Base-by-base conservation (phyloP, 2,329 filamentous ascomycete species). In the Chaetoscypha palmicola region DNA sequence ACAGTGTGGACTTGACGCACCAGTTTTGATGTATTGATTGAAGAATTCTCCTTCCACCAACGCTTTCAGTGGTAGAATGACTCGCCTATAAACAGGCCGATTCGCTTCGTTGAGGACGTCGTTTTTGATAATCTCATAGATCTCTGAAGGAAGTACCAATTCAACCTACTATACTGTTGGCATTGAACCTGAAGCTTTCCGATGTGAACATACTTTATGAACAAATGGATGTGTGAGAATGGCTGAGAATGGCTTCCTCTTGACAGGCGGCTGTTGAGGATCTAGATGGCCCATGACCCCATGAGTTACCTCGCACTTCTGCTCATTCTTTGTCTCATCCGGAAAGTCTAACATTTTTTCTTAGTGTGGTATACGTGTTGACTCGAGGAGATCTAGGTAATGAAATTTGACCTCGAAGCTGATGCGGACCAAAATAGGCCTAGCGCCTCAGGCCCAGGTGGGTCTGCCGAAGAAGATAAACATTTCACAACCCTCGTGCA, bases 41-140 rank as follows among this genome's bases (percentile, higher is more conserved):
- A 95, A 89, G 57, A 96, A 94, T 0, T 81, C 76, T 1, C 78
- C 77, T 24, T 83, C 73, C 1, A 97, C 62, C 4, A 97, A 60
- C 46, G 87, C 79, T 7, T 73, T 73, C 8, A 95, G 71, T 3
- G 78, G 77, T 74, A 94, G 81, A 53, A 78, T 76, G 2, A 94
- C 78, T 47, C 77, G 75, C 23, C 76, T 76, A 69, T 86, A 94
- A 10, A 55, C 52, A 1, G 73, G 71, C 20, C 16, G 42, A 36
- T 66, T 55, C 19, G 65, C 51, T 26, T 66, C 64, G 2, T 51
- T 58, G 5, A 72, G 61, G 12, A 89, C 58, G 50, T 73, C 73
- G 23, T 71, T 60, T 54, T 69, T 68, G 3, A 86, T 66, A 14
- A 70, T 55, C 20, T 74, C 68, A 54, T 76, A 79, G 1, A 76